These are phyloP conservation scores for Lagenidium sp. DNA, from an alignment of 352 stramenopile species.

Conservation along the genomic window DNA sequence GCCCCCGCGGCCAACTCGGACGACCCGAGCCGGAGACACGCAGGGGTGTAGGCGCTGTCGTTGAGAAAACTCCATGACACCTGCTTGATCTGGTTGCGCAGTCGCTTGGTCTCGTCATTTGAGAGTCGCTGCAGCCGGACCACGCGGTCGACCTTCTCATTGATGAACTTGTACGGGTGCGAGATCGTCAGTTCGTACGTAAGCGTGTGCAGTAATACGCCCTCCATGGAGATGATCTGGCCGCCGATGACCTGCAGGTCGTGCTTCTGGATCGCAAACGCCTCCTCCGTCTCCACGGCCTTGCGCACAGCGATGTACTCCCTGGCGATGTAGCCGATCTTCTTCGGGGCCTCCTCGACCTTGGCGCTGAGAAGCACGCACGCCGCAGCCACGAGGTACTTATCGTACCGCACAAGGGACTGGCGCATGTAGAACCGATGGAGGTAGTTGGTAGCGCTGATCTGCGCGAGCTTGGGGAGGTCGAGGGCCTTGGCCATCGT, in stretches of 20 bases:
- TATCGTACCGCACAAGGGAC: slow-evolving; percentile 79
- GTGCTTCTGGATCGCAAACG: slow-evolving; percentile 78
- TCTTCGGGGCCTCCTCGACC: slow-evolving; percentile 75
- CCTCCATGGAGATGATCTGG: slow-evolving; percentile 82
- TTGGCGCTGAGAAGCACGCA: slow-evolving; percentile 82
- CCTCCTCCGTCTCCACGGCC: slow-evolving; percentile 61
- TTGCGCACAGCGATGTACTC: slow-evolving; percentile 69
- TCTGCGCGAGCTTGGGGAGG: slow-evolving; percentile 73
- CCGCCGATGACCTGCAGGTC: too few species aligned
- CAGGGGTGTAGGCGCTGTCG: slow-evolving; percentile 78
- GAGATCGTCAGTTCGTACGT: slow-evolving; percentile 78
- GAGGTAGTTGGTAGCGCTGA: slow-evolving; percentile 82
- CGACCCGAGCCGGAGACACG: slow-evolving; percentile 70
- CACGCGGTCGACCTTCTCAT: slow-evolving; percentile 79
- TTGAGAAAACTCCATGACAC: slow-evolving; percentile 87
- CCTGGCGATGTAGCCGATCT: slow-evolving; percentile 63
- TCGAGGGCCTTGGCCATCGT: slow-evolving; percentile 74
- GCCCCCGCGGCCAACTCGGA: slow-evolving; percentile 63
- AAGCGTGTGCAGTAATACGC: slow-evolving; percentile 71
- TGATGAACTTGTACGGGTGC: slow-evolving; percentile 86
- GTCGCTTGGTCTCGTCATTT: slow-evolving; percentile 35
- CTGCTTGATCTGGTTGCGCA: slow-evolving; percentile 78
- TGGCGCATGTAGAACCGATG: slow-evolving; percentile 86
- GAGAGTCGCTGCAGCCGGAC: slow-evolving; percentile 51
- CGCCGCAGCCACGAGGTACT: slow-evolving; percentile 71